Conservation (phyloP, 2,329 filamentous ascomycete species). For the Colletotrichum chlorophyti region DNA sequence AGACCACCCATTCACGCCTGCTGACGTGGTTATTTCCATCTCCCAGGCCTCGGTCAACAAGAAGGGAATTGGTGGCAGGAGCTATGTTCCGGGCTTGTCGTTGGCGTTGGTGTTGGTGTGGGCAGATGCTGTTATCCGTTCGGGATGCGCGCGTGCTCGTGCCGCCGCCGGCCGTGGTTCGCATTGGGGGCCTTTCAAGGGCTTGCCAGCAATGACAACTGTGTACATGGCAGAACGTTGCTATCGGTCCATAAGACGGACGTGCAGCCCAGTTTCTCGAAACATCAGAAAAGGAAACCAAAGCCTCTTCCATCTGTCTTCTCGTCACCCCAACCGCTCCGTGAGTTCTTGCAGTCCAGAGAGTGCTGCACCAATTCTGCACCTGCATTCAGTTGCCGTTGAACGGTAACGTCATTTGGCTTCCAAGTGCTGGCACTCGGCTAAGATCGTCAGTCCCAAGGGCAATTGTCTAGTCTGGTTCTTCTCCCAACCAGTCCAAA, state of each 20-base stretch:
- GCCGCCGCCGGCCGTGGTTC: conserved; percentile 2
- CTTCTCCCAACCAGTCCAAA: background rate
- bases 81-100: background rate
- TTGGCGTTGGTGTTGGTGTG: conserved; percentile 14
- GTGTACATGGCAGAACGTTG: background rate
- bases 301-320: background rate
- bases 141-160: background rate
- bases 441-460: background rate
- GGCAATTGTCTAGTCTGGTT: background rate
- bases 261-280: background rate
- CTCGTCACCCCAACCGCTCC: background rate
- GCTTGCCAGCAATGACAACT: conserved; percentile 1
- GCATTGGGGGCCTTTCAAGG: background rate
- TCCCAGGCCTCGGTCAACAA: background rate
- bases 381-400: background rate
- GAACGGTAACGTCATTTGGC: background rate
- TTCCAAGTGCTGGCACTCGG: conserved; percentile 12
- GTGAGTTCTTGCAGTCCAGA: background rate
- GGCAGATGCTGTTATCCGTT: conserved; percentile 7
- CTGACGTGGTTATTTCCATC: background rate
- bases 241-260: conserved; percentile 3
- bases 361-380: background rate
- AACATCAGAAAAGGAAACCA: background rate
- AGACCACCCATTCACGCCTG: background rate
- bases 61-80: background rate